A percentile compares a stretch with the other conserved stretches of the same genome.
Conservation (phyloP, 306 rosid genomes). For the Astragalus glycyphyllos region DNA sequence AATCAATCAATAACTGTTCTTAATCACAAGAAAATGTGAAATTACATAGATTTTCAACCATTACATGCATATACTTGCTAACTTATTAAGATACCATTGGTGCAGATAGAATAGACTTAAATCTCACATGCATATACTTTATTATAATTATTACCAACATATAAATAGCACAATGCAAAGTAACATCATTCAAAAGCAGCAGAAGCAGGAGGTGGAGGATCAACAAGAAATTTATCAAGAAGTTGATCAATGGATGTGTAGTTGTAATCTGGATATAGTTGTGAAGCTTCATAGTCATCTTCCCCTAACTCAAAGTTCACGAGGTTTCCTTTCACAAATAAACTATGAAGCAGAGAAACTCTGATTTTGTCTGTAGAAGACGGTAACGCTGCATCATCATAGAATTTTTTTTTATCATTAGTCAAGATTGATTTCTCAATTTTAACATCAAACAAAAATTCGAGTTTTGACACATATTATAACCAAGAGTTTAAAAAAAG, state of each 20-base stretch:
- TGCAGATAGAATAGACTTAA: background rate
- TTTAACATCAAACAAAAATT: too few relatives aligned
- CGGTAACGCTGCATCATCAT: constrained; percentile 49
- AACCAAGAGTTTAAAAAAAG: too few relatives aligned
- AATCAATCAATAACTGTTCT: background rate
- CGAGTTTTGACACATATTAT: too few relatives aligned
- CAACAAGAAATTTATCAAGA: constrained; percentile 50
- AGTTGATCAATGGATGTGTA: constrained; percentile 48
- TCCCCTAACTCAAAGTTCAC: constrained; percentile 43
- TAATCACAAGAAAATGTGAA: background rate
- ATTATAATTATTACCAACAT: too few relatives aligned
- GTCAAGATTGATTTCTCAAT: too few relatives aligned
- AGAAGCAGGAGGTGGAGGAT: constrained; percentile 43
- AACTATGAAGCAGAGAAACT: constrained; percentile 44
- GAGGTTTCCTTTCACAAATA: constrained; percentile 49
- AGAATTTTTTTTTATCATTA: too few relatives aligned
- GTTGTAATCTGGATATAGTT: constrained; percentile 43
- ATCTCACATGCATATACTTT: background rate
- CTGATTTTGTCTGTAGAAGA: constrained; percentile 45
- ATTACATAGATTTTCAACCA: background rate
- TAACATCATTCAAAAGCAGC: constrained; percentile 47
- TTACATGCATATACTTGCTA: background rate
- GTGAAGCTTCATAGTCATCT: constrained; percentile 48
- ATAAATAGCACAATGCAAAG: background rate
- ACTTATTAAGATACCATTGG: background rate